Base-by-base conservation (phyloP, 331 rosid species). In the Saraca asoca region DNA sequence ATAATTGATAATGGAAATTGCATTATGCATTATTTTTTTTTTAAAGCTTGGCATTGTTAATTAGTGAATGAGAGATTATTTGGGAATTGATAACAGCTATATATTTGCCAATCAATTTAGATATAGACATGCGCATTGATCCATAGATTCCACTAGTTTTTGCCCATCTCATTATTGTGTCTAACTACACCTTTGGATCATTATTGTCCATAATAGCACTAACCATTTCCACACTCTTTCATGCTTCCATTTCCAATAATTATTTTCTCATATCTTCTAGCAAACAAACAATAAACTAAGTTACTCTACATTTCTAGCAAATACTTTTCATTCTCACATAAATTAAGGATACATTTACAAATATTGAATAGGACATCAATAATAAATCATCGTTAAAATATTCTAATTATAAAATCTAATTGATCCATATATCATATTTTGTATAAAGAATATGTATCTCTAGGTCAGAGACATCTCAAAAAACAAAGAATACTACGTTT, bases 151-250 rank as follows among this genome's bases (percentile, higher is more conserved):
- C 95, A 87, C 86, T 78, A 82, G 75, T 80, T 61, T 70, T 81
- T 80, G 74, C 79, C 53, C 33, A 79, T n/a, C 72, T 74, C 75
- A 84, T 85, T 75, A 86, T 91, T 85, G 51, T 86, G 95, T 86
- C 88, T 80, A 78, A 70, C 62, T 79, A 77, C 58, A 67, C 73
- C 59, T 71, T 71, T 61, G 56, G 72, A 78, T 76, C 75, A 87
- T 87, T 74, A 88, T 84, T 78, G 48, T 67, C 72, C 66, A 87
- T 85, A 69, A 81, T 83, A 73, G 83, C 79, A 69, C 79, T 65
- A 70, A 53, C 83, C 65, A 81, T 79, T 78, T 76, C 65, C 17
- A 10, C 62, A 14, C 41, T 37, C 65, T 59, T 62, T 69, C 31
- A 44, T 34, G 12, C 37, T 14, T 11, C 53, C 43, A 50, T 44